Conservation (phyloP, 176 grass and related monocot genomes). For the Rhynchospora tenuis region DNA sequence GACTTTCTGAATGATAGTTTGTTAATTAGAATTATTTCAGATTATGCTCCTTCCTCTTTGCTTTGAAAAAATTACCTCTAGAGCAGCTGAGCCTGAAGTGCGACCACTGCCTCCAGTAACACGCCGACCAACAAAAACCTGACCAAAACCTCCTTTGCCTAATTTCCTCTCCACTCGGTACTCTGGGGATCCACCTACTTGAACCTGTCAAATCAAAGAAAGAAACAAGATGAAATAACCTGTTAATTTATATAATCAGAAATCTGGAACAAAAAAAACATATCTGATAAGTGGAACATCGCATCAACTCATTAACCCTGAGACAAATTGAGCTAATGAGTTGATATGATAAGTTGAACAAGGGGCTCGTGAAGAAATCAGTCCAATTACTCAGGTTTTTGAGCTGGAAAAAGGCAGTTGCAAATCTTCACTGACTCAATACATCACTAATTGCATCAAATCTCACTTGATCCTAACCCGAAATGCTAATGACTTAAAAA, state of each 20-base stretch:
- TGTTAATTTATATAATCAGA: not conserved
- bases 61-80: constrained; percentile 38
- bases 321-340: not conserved
- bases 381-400: not conserved
- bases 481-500: too few relatives aligned
- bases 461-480: too few relatives aligned
- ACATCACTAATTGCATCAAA: too few relatives aligned
- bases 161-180: constrained; percentile 83
- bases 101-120: constrained; percentile 43
- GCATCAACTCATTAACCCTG: not conserved
- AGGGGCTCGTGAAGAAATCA: not conserved
- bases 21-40: not conserved
- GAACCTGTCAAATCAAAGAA: constrained; percentile 50
- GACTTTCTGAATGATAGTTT: not conserved
- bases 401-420: not conserved
- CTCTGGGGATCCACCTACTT: constrained; percentile 71
- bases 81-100: constrained; percentile 36
- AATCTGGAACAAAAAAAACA: not conserved
- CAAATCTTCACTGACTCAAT: not conserved
- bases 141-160: constrained; percentile 87
- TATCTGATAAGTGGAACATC: not conserved
- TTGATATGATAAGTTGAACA: not conserved
- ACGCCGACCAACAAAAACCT: constrained; percentile 78
- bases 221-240: not conserved
- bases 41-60: not conserved